A percentile compares a stretch with the other conserved stretches of the same genome.
Evolutionary conservation across 1,284 basidiomycete species (phyloP).

Genomic region (Microbotryum violaceum): DNA sequence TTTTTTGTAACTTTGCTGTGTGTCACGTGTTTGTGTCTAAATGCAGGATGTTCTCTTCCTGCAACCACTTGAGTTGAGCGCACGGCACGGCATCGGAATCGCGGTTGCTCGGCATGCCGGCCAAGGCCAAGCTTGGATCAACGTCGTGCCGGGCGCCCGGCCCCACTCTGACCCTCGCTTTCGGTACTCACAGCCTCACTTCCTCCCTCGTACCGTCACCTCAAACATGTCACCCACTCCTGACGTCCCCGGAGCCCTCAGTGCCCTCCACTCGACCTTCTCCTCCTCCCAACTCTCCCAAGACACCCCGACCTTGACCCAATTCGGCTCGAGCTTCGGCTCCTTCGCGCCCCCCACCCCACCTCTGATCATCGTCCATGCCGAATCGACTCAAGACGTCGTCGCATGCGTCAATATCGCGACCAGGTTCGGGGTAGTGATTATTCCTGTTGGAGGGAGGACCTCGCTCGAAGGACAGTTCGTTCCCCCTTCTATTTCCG

Average conservation of each 20-base stretch:
- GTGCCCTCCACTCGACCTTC: constrained; percentile 6
- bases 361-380: constrained; percentile 16
- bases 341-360: constrained; percentile 15
- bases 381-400: constrained; percentile 46
- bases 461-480: constrained; percentile 62
- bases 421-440: constrained; percentile 54
- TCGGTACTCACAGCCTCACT: no score
- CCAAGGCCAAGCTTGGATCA: no score
- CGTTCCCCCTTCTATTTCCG: background rate
- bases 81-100: no score
- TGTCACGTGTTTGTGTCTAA: no score
- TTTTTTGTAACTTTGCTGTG: no score
- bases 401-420: constrained; percentile 59
- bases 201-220: no score
- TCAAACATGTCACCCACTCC: no score
- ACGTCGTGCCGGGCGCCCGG: no score
- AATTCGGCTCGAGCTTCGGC: constrained; percentile 15
- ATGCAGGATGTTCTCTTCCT: no score
- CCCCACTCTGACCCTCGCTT: no score
- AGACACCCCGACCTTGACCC: constrained; percentile 6
- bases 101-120: no score
- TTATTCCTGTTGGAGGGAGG: constrained; percentile 59
- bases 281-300: constrained; percentile 13
- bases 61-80: no score
- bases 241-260: background rate